Base-by-base conservation (phyloP, 306 rosid genomes). In the Delonix regia region DNA sequence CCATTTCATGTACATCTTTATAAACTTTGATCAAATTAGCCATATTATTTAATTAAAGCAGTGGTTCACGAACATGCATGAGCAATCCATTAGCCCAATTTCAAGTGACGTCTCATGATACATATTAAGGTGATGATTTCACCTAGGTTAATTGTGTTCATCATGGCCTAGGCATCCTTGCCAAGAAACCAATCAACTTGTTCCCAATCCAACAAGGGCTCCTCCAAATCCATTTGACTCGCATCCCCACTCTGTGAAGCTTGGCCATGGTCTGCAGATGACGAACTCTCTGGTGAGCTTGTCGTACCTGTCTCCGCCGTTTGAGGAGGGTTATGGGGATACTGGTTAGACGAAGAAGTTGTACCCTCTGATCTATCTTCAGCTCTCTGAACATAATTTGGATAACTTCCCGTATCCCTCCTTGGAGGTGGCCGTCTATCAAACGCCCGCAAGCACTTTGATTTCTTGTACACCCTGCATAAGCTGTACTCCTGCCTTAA, bases 381-480 rank as follows among this genome's bases (percentile, higher is more conserved):
- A 48, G 21, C 19, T 13, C 77, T 69, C 42, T 56, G 19, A 55
- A 14, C 41, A 10, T 48, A 3, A 45, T 45, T 45, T 1, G 24
- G 67, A 47, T 57, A 12, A 2, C 15, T 51, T 5, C 22, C 65
- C 9, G 18, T 25, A 0, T 51, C 80, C 27, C 49, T 72, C 64
- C 83, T 85, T 0, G 73, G 66, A 0, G 89, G 69, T 47, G 92
- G 94, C 61, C 97, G 64, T 77, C 98, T 87, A 67, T 94, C 98
- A 66, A 92, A 94, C 57, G 98, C 89, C 45, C 97, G 57, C 56
- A 90, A 63, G 66, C 94, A 89, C 81, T 94, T 90, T 16, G 93
- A 78, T 83, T 88, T 94, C 84, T 89, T 94, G 90, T 92, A 92
- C 34, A 94, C 93, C 83, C 97, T 86, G 55, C 97, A 92, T 49